Base-by-base conservation (phyloP, 2,329 filamentous ascomycete genomes). In the Colletotrichum sp. region DNA sequence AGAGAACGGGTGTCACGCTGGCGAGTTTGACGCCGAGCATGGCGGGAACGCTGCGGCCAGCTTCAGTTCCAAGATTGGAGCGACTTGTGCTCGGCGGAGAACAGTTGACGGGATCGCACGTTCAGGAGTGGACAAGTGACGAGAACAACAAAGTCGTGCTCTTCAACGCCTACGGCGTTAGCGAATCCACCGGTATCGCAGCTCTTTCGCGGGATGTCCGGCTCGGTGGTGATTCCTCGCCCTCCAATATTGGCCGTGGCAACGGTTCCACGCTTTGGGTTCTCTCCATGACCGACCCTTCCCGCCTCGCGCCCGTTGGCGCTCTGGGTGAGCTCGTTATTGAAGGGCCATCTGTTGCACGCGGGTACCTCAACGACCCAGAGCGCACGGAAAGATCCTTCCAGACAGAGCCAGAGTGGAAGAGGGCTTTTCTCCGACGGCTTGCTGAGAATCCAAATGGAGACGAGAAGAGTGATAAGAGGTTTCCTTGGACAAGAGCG, bases 251-350 rank as follows among this genome's bases (percentile, higher is more conserved):
- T n/a, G 70, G 70, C 24, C 10, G 34, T 7, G 70, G 48, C 8
- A 21, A 36, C 12, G 77, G 78, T 18, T 78, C 78, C 21, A 77
- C 79, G n/a, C 72, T 78, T 7, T 84, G 82, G 81, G 72, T 84
- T 21, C 79, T 81, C 1, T 78, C 82, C n/a, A 77, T 81, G 1
- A 76, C 73, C 1, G 79, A 83, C 6, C 65, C 77, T 24, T 71
- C 74, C 57, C 76, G 34, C 1, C 79, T 85, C 4, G 75, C 81
- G 55, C 82, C 83, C 8, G 70, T 77, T 43, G 83, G 83, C 2
- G 71, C 59, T 8, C 65, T 80, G 2, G 72, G 72, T 8, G 72
- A 75, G 55, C 48, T 71, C 28, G 60, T 74, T 6, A 74, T 74
- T 8, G 75, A 75, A 21, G 72, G 72, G 2, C 61, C 52, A 2